Conservation (phyloP, 345 rosid genomes). For the Salix brachista region DNA sequence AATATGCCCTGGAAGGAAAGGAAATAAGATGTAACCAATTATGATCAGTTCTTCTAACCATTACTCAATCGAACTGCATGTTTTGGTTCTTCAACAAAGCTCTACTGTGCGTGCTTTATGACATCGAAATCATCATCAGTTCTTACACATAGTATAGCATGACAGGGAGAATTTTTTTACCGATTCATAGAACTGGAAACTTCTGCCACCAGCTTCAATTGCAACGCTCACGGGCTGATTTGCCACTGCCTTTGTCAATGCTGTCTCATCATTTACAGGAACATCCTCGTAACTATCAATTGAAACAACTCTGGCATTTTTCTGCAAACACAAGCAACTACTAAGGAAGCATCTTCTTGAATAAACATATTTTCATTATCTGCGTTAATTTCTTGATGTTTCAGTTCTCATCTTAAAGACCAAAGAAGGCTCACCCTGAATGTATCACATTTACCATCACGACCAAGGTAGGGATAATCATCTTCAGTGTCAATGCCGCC, state of each 20-base stretch:
- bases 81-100: no score
- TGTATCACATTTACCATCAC: slow-evolving; percentile 58
- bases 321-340: slow-evolving; percentile 38
- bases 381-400: not conserved
- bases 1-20: slow-evolving; percentile 57
- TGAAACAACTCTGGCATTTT: slow-evolving; percentile 72
- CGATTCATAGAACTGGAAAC: slow-evolving; percentile 70
- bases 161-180: slow-evolving; percentile 31
- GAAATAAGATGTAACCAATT: not conserved
- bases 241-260: slow-evolving; percentile 73
- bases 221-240: slow-evolving; percentile 77
- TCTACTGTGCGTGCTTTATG: no score
- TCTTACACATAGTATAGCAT: not conserved
- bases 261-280: slow-evolving; percentile 52
- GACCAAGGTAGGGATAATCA: slow-evolving; percentile 74
- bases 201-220: slow-evolving; percentile 84
- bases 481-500: slow-evolving; percentile 81
- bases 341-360: not conserved
- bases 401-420: not conserved
- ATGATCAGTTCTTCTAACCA: no score
- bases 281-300: slow-evolving; percentile 79
- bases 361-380: not conserved
- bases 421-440: slow-evolving; percentile 48
- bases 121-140: no score
- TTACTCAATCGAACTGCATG: no score